Evolutionary conservation across 805 yeast species (phyloP), one percentile per base, ranked within the genome.

Genomic region (Wickerhamiella parazyma): DNA sequence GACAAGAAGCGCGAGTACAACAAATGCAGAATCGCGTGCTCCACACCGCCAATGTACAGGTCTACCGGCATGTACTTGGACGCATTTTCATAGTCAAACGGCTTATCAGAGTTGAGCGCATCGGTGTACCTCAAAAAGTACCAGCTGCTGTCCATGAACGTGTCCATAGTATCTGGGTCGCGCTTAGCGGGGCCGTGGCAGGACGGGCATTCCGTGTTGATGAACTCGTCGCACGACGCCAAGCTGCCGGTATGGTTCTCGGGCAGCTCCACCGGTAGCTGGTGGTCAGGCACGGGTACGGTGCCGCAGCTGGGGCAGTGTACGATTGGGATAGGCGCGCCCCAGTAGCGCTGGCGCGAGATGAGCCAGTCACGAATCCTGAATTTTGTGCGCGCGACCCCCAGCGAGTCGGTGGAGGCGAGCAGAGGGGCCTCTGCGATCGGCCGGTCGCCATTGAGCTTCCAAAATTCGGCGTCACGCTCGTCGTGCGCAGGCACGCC

Each of bases 121-220:
- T 91, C 97, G 2, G 78, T 62, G 54, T 75, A 87, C 47, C 98
- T 71, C 65, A 91, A 78, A 60, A 73, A 83, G 61, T 91, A 91
- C 98, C 98, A 91, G 3, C 96, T 86, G 14, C 94, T 82, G 62
- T 91, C 98, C 76, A 91, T 89, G 56, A 91, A 91, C 0, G 98
- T 91, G 57, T 91, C 98, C 98, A 91, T 89, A 0, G 98, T 91
- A 56, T 91, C 98, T 0, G 97, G 84, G 51, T 91, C 98, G 54
- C 98, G 71, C 45, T 72, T 75, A 0, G 95, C 94, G 16, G 67
- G 62, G 1, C 67, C 65, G 6, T 59, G 53, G 64, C 98, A 91
- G 0, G 72, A 69, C 6, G 98, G 98, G 59, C 98, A 91, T 24
- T 65, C 59, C 1, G 80, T 74, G 47, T 82, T 68, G 7, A 77